Conservation (phyloP, 352 stramenopile genomes). For the Phytophthora pini region DNA sequence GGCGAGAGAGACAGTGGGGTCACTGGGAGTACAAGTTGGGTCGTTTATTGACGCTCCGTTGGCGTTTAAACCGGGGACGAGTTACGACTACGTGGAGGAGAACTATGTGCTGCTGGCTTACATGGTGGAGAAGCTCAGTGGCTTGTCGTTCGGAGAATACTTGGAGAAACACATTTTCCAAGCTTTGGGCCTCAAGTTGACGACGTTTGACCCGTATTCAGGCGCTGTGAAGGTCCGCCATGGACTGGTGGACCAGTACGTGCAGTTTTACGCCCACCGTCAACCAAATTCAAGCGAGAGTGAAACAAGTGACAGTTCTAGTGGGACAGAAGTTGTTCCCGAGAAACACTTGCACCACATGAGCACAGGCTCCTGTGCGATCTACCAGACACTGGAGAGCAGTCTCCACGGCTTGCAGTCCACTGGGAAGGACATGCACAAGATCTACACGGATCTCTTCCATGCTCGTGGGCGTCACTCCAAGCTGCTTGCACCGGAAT, state of each 20-base stretch:
- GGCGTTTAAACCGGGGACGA: slow-evolving; percentile 55
- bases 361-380: slow-evolving; percentile 57
- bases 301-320: slow-evolving; percentile 8
- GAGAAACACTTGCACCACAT: slow-evolving; percentile 39
- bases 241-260: slow-evolving; percentile 58
- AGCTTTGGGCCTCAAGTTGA: slow-evolving; percentile 42
- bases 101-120: slow-evolving; percentile 71
- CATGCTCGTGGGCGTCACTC: slow-evolving; percentile 44
- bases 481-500: slow-evolving; percentile 48
- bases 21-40: slow-evolving; percentile 45
- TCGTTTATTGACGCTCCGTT: slow-evolving; percentile 61
- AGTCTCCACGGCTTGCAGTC: slow-evolving; percentile 53
- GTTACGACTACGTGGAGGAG: slow-evolving; percentile 56
- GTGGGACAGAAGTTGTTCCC: slow-evolving; percentile 8
- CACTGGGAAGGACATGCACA: slow-evolving; percentile 65
- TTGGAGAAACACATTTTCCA: slow-evolving; percentile 49
- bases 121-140: slow-evolving; percentile 71
- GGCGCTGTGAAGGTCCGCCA: slow-evolving; percentile 34
- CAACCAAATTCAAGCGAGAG: slow-evolving; percentile 10
- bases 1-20: slow-evolving; percentile 20
- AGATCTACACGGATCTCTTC: slow-evolving; percentile 69
- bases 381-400: slow-evolving; percentile 46
- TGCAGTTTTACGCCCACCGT: slow-evolving; percentile 51
- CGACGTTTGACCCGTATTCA: slow-evolving; percentile 57
- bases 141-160: slow-evolving; percentile 43